phyloP scores from a whole-genome alignment of 2,329 filamentous ascomycete genomes.

The Sclerotinia subarctica region DNA sequence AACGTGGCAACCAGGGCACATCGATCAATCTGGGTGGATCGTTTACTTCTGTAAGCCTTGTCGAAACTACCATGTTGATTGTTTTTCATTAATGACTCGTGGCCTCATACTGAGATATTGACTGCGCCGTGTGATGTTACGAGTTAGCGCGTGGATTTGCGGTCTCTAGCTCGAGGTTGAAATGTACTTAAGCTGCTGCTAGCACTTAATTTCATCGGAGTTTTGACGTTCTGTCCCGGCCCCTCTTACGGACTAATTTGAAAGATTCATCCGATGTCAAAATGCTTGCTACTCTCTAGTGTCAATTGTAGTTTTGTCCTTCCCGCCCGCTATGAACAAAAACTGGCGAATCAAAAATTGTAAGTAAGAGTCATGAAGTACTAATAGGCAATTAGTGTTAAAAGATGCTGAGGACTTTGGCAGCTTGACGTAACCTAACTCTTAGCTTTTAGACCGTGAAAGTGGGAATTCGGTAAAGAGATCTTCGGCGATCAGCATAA shows the following conservation, averaged over 20 bases:
- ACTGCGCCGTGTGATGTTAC: neutral
- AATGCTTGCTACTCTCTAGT: neutral
- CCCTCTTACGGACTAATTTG: neutral
- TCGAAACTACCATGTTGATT: neutral
- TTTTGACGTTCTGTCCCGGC: neutral
- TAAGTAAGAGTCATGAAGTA: neutral
- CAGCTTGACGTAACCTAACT: neutral
- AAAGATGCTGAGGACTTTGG: neutral
- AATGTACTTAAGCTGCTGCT: neutral
- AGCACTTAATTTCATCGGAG: neutral
- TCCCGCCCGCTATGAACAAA: neutral
- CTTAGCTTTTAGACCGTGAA: neutral
- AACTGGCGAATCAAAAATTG: neutral
- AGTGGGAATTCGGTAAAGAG: neutral
- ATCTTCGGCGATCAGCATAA: neutral
- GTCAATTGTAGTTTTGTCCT: neutral
- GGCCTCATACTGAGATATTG: neutral
- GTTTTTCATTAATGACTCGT: neutral
- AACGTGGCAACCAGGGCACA: neutral
- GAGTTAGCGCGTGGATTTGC: neutral
- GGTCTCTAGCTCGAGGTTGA: neutral
- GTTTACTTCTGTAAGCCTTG: neutral
- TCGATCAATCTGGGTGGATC: neutral
- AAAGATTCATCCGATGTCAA: no score
- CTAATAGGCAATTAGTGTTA: neutral